Base-by-base conservation (phyloP, 257 asterid species). In the Cruciata laevipes region DNA sequence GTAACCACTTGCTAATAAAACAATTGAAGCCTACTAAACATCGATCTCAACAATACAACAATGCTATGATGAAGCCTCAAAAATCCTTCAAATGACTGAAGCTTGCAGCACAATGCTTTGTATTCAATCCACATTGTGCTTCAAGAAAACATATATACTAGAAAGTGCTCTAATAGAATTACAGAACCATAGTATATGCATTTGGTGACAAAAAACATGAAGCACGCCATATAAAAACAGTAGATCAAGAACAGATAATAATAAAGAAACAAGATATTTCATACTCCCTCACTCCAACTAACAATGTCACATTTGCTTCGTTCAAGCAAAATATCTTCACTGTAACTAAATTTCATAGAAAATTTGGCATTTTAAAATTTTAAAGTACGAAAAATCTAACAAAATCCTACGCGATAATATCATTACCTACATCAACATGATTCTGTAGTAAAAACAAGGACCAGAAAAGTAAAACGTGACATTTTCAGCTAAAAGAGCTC, bases 401-500 rank as follows among this genome's bases (percentile, higher is more conserved):
- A 47, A 47, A 47, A 47, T 47, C 55, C 55, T 4, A 47, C 20
- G 55, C 0, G 20, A 47, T 17, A 47, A 47, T 3, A 47, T 47
- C n/a, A 47, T 16, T 47, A 14, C 53, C 52, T 47, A 47, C 55
- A 16, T 16, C n/a, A 47, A 47, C n/a, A 47, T 14, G 7, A 17
- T 47, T 16, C 55, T 0, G 16, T 47, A 47, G 55, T 16, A 17
- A 12, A 17, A 47, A 47, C 3, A 1, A 3, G 2, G 4, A 42
- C 3, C 14, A 42, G 18, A 42, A 42, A 37, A 7, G 42, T 37
- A 37, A 37, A 37, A 42, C 11, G 51, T 13, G 18, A 42, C 51
- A 42, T 32, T 61, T 6, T 25, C 24, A 21, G 18, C 24, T 61
- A 14, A n/a, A 11, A 27, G 66, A 76, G 62, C 79, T 65, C 51